Percentiles rank a stretch among this genome's conserved stretches.
phyloP scores from a whole-genome alignment of 768 basidiomycete species.

The Serendipita sp. region DNA sequence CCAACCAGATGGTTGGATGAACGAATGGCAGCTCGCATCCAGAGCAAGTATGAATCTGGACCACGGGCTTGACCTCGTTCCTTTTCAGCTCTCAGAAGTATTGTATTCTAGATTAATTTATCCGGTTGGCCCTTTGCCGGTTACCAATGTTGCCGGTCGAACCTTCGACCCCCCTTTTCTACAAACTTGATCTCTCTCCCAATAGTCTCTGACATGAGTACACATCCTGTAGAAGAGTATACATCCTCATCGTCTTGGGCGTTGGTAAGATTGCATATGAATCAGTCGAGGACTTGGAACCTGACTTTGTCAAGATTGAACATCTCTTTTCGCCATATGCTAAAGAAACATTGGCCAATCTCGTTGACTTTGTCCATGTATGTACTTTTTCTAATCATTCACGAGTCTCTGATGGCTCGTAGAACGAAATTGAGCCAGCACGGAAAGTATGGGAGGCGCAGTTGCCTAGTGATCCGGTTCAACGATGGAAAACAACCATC shows the following conservation, averaged over 20 bases:
- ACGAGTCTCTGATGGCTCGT: conserved; percentile 4
- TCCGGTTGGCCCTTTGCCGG: too few species aligned
- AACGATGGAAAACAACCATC: conserved; percentile 74
- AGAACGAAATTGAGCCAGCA: conserved; percentile 85
- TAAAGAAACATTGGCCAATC: conserved; percentile 69
- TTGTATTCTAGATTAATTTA: background rate
- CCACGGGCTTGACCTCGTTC: background rate
- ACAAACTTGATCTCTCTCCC: background rate
- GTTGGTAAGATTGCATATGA: conserved; percentile 36
- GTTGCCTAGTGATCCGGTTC: conserved; percentile 54
- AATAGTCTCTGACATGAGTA: conserved; percentile 27
- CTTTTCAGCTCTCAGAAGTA: background rate
- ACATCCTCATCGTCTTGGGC: conserved; percentile 81
- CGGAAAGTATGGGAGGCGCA: conserved; percentile 63
- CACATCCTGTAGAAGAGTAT: conserved; percentile 59
- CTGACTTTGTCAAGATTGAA: conserved; percentile 41
- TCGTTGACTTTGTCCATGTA: conserved; percentile 76
- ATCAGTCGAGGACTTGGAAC: background rate
- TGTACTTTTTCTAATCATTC: conserved; percentile 11
- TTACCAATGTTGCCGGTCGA: conserved; percentile 11
- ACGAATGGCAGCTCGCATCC: background rate
- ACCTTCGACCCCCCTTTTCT: conserved; percentile 4
- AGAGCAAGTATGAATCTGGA: background rate
- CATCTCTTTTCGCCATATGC: conserved; percentile 86
- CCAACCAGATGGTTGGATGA: background rate